Conservation (phyloP, 257 asterid species). For the Ophiorrhiza pumila region DNA sequence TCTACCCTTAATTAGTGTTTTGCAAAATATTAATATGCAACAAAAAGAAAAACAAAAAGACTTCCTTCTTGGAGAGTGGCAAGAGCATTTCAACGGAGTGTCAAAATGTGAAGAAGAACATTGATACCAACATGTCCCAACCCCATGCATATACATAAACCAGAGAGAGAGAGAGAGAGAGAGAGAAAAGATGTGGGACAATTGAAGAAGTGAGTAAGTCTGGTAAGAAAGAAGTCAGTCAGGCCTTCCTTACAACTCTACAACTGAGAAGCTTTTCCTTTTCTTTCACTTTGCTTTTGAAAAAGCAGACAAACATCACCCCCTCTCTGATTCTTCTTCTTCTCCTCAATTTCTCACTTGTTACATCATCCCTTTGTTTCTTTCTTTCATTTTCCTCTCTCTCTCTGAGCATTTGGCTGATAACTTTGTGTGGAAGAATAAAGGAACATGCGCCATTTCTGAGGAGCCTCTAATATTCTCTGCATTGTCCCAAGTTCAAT, state of each 20-base stretch:
- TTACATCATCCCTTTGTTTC: slow-evolving; percentile 14
- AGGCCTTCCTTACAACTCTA: neutral
- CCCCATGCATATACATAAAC: neutral
- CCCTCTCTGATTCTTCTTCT: slow-evolving; percentile 33
- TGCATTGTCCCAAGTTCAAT: slow-evolving; percentile 20
- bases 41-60: neutral
- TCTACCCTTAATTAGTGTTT: no score
- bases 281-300: slow-evolving; percentile 48
- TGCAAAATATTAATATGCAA: neutral
- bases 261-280: slow-evolving; percentile 48
- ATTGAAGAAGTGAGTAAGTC: neutral
- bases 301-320: slow-evolving; percentile 54
- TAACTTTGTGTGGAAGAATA: slow-evolving; percentile 28
- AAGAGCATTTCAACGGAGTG: neutral
- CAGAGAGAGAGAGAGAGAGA: neutral
- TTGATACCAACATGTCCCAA: neutral
- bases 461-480: slow-evolving; percentile 14
- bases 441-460: slow-evolving; percentile 25
- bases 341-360: slow-evolving; percentile 5
- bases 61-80: neutral
- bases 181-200: neutral
- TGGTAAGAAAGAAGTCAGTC: slow-evolving; percentile 33
- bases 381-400: slow-evolving; percentile 19
- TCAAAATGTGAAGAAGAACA: neutral
- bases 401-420: slow-evolving; percentile 8